Base-by-base conservation (phyloP, 345 rosid genomes). In the Lepidium africanum region DNA sequence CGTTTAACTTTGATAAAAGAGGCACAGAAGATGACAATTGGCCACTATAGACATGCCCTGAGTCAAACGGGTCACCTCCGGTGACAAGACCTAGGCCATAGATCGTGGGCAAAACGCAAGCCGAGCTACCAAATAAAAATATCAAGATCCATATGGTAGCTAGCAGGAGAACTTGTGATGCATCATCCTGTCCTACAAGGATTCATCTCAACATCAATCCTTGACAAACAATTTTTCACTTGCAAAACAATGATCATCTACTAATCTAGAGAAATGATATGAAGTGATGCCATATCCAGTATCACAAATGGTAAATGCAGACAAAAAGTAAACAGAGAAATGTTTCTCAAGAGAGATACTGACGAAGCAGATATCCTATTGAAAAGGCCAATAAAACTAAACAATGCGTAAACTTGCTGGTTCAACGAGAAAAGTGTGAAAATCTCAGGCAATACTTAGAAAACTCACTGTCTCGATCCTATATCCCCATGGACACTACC, bases 151-250 rank as follows among this genome's bases (percentile, higher is more conserved):
- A 94, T 76, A 94, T 84, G 81, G 92, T 82, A 42, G 89, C 99
- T 71, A 94, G 77, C 9, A 86, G 78, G 7, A 86, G 75, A 54
- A 76, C 95, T 84, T 88, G 98, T n/a, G 98, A 90, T 71, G 82
- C 64, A 83, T 93, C 98, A 78, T 75, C 90, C 97, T 93, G 98
- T 96, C 97, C 96, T 90, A 93, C 85, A 90, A 77, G 79, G 88
- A 90, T 70, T 70, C 84, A 84, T 40, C 78, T 87, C 82, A 76
- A 88, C 85, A 83, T 80, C 76, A 76, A 63, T 61, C 71, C 56
- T 69, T 69, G 70, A 54, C 33, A 48, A 74, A 54, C 27, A 52
- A 57, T 62, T 32, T 11, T 33, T 23, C 36, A 70, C 32, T 25
- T 61, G 13, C 37, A 51, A 42, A 66, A 58, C 39, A 48, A 48